Conservation (phyloP, 148 eudicot species). For the Spergularia bocconei region DNA sequence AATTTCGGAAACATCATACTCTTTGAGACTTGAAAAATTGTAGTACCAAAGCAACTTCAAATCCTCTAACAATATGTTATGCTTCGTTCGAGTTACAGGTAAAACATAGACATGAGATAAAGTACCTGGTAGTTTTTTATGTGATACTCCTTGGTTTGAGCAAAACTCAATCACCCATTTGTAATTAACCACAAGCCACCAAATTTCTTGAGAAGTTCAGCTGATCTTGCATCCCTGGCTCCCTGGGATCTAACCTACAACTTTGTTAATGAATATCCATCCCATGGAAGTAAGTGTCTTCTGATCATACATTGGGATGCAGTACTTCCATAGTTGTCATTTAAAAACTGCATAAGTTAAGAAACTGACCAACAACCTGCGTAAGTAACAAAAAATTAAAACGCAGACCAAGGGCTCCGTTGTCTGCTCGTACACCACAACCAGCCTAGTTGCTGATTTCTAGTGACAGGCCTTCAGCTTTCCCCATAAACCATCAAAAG, state of each 20-base stretch:
- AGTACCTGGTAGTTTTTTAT: not conserved
- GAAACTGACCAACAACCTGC: too few relatives aligned
- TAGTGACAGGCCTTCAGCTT: too few relatives aligned
- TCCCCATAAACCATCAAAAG: too few relatives aligned
- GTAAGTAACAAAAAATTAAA: too few relatives aligned
- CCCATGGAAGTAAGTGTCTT: not conserved
- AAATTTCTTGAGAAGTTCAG: not conserved
- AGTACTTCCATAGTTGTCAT: not conserved
- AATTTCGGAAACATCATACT: not conserved
- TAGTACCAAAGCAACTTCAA: not conserved
- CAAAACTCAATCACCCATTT: too few relatives aligned
- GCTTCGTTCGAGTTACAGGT: not conserved
- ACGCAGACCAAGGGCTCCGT: too few relatives aligned
- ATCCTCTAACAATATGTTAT: slow-evolving; percentile 8
- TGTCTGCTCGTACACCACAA: too few relatives aligned
- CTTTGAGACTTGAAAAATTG: slow-evolving; percentile 1
- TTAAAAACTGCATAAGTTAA: not conserved
- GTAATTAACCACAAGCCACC: not conserved
- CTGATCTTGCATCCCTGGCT: not conserved
- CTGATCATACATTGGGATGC: not conserved
- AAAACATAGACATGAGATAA: not conserved
- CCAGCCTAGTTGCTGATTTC: too few relatives aligned
- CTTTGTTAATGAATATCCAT: too few relatives aligned
- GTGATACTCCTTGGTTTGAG: not conserved
- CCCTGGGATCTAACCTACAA: not conserved